These are phyloP conservation scores for Tulasnella sp. DNA, from an alignment of 768 basidiomycete genomes.

Conservation along the genomic window DNA sequence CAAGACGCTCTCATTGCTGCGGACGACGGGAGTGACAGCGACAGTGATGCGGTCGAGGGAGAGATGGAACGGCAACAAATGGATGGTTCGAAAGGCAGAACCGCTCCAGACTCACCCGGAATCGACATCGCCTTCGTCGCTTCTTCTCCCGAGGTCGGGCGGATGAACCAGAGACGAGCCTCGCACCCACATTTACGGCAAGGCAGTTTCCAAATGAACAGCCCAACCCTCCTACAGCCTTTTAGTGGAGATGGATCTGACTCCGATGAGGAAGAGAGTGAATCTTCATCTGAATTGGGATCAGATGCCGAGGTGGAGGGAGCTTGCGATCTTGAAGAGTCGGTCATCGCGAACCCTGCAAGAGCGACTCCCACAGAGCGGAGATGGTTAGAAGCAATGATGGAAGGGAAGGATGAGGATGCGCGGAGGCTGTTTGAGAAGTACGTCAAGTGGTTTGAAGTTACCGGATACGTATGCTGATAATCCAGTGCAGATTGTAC, in stretches of 20 bases:
- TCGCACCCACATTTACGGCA: constrained; percentile 7
- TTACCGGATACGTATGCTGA: not conserved
- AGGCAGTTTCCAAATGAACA: constrained; percentile 24
- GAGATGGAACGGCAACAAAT: constrained; percentile 32
- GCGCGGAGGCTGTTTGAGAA: constrained; percentile 68
- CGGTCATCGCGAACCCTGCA: constrained; percentile 74
- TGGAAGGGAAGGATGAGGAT: constrained; percentile 63
- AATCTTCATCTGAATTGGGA: constrained; percentile 31
- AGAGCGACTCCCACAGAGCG: constrained; percentile 71
- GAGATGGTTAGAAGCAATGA: constrained; percentile 87
- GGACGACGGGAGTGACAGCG: not conserved
- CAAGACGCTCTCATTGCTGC: constrained; percentile 27
- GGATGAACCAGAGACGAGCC: constrained; percentile 13
- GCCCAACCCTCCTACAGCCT: constrained; percentile 16
- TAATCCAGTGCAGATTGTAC: constrained; percentile 52
- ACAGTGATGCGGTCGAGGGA: constrained; percentile 32
- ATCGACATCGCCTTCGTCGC: not conserved
- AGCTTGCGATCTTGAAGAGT: constrained; percentile 40
- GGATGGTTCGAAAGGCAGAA: not conserved
- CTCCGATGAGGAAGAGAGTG: constrained; percentile 5
- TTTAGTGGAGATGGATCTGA: constrained; percentile 22
- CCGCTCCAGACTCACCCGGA: constrained; percentile 2
- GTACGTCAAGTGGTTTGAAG: constrained; percentile 39
- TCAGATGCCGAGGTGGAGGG: constrained; percentile 37
- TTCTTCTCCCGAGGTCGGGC: constrained; percentile 22